phyloP scores from a whole-genome alignment of 73 alveolate species.

The Uronychia setigera region DNA sequence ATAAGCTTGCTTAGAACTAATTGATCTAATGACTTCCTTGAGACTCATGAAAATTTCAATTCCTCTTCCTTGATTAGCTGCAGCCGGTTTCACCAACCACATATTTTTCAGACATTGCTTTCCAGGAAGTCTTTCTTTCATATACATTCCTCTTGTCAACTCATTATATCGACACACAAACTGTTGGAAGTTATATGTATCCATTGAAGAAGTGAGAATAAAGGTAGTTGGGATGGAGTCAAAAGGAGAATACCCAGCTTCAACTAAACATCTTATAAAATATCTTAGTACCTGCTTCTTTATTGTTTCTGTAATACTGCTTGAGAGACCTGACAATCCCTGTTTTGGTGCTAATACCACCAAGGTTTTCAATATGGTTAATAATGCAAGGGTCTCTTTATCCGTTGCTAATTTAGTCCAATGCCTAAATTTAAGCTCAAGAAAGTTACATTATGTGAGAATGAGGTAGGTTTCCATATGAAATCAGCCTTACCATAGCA shows the following conservation, averaged over 20 bases:
- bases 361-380: constrained; percentile 60
- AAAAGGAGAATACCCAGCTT: constrained; percentile 47
- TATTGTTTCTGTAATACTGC: constrained; percentile 49
- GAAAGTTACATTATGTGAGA: background rate
- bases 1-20: constrained; percentile 31
- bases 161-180: background rate
- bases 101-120: constrained; percentile 65
- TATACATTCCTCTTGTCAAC: background rate
- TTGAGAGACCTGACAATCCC: constrained; percentile 61
- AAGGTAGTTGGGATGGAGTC: constrained; percentile 78
- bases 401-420: background rate
- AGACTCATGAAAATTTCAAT: constrained; percentile 57
- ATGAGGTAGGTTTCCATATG: constrained; percentile 2
- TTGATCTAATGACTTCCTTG: constrained; percentile 44
- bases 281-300: constrained; percentile 27
- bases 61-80: constrained; percentile 68
- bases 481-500: constrained; percentile 4
- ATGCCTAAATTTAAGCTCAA: too few species aligned
- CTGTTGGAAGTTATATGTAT: constrained; percentile 2
- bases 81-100: constrained; percentile 74
- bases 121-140: constrained; percentile 50
- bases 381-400: constrained; percentile 1
- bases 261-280: background rate
- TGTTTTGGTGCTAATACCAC: constrained; percentile 59
- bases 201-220: constrained; percentile 32